Percentiles rank a stretch among this genome's conserved stretches.
Evolutionary conservation across 2,329 filamentous ascomycete species (phyloP).

Genomic region (Microsporum audouinii): DNA sequence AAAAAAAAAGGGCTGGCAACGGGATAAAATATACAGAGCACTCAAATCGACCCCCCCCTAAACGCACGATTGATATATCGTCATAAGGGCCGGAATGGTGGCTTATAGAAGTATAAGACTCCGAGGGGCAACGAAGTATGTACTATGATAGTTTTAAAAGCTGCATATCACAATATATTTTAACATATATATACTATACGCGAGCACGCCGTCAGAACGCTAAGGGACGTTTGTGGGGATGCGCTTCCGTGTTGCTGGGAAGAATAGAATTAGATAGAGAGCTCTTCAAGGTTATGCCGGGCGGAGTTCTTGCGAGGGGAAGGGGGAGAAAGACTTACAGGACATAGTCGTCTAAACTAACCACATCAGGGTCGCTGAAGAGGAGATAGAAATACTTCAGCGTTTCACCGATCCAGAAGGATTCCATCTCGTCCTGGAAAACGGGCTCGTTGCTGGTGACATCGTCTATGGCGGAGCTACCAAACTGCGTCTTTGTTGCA

Average conservation of each 20-base stretch:
- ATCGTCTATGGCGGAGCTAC: constrained; percentile 45
- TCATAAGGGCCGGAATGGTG: not conserved
- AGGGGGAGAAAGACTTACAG: constrained; percentile 32
- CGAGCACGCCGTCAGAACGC: not conserved
- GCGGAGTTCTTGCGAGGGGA: not conserved
- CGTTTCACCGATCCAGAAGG: constrained; percentile 84
- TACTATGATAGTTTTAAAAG: too few species aligned
- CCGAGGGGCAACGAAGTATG: not conserved
- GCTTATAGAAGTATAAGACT: not conserved
- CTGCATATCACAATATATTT: too few species aligned
- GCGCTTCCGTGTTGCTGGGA: constrained; percentile 41
- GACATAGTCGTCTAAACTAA: constrained; percentile 58
- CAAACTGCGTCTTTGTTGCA: constrained; percentile 54
- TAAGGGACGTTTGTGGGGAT: constrained; percentile 33
- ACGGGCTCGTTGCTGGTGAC: constrained; percentile 43
- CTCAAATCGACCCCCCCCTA: not conserved
- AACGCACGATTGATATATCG: not conserved
- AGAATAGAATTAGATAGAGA: not conserved
- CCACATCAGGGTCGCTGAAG: constrained; percentile 53
- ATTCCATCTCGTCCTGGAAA: constrained; percentile 63
- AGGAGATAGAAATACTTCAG: constrained; percentile 86
- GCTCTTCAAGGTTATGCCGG: not conserved
- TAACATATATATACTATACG: not conserved
- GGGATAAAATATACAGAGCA: not conserved
- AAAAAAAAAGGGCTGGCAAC: not conserved